Evolutionary conservation across 805 yeast genomes (phyloP), one percentile per base, ranked within the genome.

Genomic region (Nakazawaea holstii): DNA sequence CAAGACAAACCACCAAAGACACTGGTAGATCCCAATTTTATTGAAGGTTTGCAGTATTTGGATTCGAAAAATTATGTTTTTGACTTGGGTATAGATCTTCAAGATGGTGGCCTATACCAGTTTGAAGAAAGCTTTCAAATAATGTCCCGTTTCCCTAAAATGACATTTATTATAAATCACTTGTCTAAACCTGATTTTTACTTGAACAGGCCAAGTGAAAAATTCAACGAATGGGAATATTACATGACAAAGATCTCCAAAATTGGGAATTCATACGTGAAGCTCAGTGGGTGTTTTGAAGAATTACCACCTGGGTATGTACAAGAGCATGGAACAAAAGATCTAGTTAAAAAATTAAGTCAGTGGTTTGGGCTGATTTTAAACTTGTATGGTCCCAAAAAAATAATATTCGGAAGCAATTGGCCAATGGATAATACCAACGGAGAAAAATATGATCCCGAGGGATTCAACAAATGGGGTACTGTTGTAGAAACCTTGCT

Each of bases 1-100:
- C 77, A 73, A 53, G 75, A 72, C 48, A 68, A 70, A 51, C 74
- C 74, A 2, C 41, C 41, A 2, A 67, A 65, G 1, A 64, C 68
- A 1, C 66, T 68, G 69, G 35, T 59, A 2, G 41, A 53, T 5
- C 37, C 43, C 6, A 31, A 51, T 2, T 64, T 72, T 46, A 54
- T 62, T 26, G 68, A 64, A 4, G 55, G 65, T 1, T 48, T 73
- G 40, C 57, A 65, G 9, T 67, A 65, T 64, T 47, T 73, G 13
- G 56, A 49, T 7, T 49, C 49, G 6, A 42, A 58, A 5, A 54
- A 59, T 6, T 64, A 55, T 33, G 60, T 61, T 1, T 73, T 72
- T 48, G 78, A 73, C 39, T 55, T 72, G 35, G 77, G 77, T 6
- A 64, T 73, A 35, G 75, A 72, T 53, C 27, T 39, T 13, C 52